Base-by-base conservation (phyloP, 1,284 basidiomycete species). In the Porodaedalea pini region DNA sequence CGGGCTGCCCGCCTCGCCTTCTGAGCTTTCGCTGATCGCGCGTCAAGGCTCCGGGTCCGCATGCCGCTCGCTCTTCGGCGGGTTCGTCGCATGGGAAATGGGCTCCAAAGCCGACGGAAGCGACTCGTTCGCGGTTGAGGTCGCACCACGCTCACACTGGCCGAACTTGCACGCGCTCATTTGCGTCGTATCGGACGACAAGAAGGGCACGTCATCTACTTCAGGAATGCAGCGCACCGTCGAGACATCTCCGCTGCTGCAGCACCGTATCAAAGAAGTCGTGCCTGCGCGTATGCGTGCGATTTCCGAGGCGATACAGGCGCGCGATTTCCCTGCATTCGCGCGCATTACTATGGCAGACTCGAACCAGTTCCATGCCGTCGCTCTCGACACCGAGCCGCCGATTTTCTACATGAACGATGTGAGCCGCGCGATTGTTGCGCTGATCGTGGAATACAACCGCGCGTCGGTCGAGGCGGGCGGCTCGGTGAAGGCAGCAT, bases 321-420 rank as follows among this genome's bases (percentile, higher is more conserved):
- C 71, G 3, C 81, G 79, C 59, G 91, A 99, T 74, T 99, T 99
- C 71, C 85, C 94, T 67, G 67, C 82, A 0, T 99, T 99, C 66
- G 95, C 94, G 1, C 76, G 77, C 54, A 84, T 98, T 70, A 99
- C 96, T 31, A 99, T 98, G 93, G 85, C 83, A 59, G 96, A 99
- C 73, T 96, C 93, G 61, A 99, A 98, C 77, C 90, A 93, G 75
- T 99, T 99, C 84, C 96, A 99, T 71, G 95, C 96, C 23, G 93
- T 97, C 65, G 92, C 91, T 60, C 86, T 99, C 64, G 97, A 99
- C 76, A 99, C 96, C 0, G 82, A 88, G 48, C 97, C 96, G 1
- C 97, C 96, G 47, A 99, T 99, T 74, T 98, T 99, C 73, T 99
- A 99, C 79, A 88, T 99, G 84, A 99, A 98, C 78, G 96, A 99